Base-by-base conservation (phyloP, 164 flowering plant species). In the Piper betle region DNA sequence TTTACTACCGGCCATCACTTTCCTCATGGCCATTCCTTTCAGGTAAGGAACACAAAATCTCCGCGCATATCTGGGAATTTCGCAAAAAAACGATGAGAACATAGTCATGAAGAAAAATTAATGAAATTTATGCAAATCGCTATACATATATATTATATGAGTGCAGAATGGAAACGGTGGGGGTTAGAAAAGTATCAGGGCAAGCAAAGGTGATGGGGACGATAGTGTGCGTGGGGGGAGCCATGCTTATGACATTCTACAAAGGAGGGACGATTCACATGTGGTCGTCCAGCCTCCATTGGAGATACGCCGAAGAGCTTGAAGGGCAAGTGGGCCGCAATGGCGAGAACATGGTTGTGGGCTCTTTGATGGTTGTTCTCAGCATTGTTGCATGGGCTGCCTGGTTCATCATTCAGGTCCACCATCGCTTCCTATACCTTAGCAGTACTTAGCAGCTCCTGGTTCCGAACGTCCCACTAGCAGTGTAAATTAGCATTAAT, bases 221-320 rank as follows among this genome's bases (percentile, higher is more conserved):
- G 25, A 17, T 73, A 15, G 37, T 85, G 4, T 86, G 94, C 54
- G 86, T 91, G 3, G 86, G 87, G 6, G 99, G 96, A 40, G 97
- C 99, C 4, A 81, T 93, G 87, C 40, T 93, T 13, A 66, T 90
- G 74, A 84, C 97, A 39, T 85, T 93, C 61, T 93, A 86, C 83
- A 82, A 84, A 57, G 96, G 99, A 12, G 59, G 60, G 5, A 48
- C 19, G 2, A 65, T 93, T 12, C 58, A 60, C 52, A 77, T 88
- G 6, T 79, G 77, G 10, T 63, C 74, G 55, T 82, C 97, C 2
- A 64, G 66, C 17, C 72, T 93, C 17, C 86, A 86, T 50, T 88
- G 88, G 97, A 69, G 69, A 6, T 80, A 78, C 63, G 80, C 81
- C 18, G 78, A 78, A 19, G 57, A 62, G 6, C 60, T 74, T 57